phyloP scores from a whole-genome alignment of 164 flowering plant species.

The Vitis rotundifolia region DNA sequence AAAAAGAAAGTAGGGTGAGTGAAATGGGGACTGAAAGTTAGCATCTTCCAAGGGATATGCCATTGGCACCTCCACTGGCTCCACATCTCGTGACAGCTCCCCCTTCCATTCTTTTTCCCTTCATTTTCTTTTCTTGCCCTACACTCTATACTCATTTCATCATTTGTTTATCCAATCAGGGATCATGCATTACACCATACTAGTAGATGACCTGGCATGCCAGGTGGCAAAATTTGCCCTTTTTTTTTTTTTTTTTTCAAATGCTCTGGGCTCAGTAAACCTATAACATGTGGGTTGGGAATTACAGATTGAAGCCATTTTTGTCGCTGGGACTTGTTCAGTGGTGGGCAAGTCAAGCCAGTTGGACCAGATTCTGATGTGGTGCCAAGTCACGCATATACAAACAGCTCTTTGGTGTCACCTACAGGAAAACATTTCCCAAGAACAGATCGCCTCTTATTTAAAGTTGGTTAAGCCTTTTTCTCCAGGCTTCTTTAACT shows the following conservation, averaged over 20 bases:
- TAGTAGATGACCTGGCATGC: not conserved
- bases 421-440: too few species aligned
- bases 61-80: conserved; percentile 15
- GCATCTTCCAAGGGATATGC: conserved; percentile 58
- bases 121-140: not conserved
- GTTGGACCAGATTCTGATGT: too few species aligned
- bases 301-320: too few species aligned
- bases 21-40: conserved; percentile 23
- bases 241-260: not conserved
- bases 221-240: not conserved
- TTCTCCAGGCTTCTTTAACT: not conserved
- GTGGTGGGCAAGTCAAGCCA: too few species aligned
- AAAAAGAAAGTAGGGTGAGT: conserved; percentile 12
- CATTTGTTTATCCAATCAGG: not conserved
- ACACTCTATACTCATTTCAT: too few species aligned
- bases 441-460: not conserved
- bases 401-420: too few species aligned
- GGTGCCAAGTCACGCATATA: too few species aligned
- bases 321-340: too few species aligned
- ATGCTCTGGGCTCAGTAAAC: not conserved
- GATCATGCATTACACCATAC: not conserved
- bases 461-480: not conserved
- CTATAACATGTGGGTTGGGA: not conserved
- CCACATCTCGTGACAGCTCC: conserved; percentile 8
- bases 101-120: not conserved